Evolutionary conservation across 2,329 filamentous ascomycete species (phyloP).

Genomic region (Pseudogymnoascus sp.): DNA sequence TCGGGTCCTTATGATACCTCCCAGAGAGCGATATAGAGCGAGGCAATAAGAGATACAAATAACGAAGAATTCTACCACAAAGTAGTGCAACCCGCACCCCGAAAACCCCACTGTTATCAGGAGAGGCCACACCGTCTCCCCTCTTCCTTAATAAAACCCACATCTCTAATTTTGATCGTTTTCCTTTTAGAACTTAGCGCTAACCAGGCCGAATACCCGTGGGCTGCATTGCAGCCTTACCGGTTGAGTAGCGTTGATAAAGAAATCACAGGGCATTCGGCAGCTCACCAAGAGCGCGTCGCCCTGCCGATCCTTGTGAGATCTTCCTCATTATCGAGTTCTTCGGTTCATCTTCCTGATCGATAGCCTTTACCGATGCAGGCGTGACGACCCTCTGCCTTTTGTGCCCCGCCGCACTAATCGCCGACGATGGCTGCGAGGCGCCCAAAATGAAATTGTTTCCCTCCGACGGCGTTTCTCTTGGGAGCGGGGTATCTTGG

Average conservation of each 20-base stretch:
- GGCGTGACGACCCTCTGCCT: conserved; percentile 41
- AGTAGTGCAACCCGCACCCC: background rate
- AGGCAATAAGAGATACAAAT: conserved; percentile 9
- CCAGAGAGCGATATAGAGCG: conserved; percentile 2
- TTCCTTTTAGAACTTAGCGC: background rate
- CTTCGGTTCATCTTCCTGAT: conserved; percentile 41
- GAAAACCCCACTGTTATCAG: background rate
- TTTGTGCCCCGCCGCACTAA: conserved; percentile 29
- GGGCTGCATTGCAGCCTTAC: conserved; percentile 7
- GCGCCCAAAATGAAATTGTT: conserved; percentile 17
- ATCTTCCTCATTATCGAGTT: conserved; percentile 15
- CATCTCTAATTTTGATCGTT: conserved; percentile 7
- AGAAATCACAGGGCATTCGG: conserved; percentile 1
- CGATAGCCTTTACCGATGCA: conserved; percentile 38
- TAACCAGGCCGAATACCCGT: conserved; percentile 6
- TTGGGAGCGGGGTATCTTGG: conserved; percentile 15
- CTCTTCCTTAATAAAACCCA: conserved; percentile 5
- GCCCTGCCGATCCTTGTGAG: conserved; percentile 5
- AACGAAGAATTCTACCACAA: conserved; percentile 1
- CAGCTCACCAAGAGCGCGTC: conserved; percentile 1
- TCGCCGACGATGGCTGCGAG: conserved; percentile 18
- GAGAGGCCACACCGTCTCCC: background rate
- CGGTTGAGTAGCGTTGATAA: background rate
- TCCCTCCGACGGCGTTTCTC: conserved; percentile 1
- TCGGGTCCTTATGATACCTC: background rate